These are phyloP conservation scores for Aspergillus olivimuriae DNA, from an alignment of 495 filamentous ascomycete genomes.

Conservation along the genomic window DNA sequence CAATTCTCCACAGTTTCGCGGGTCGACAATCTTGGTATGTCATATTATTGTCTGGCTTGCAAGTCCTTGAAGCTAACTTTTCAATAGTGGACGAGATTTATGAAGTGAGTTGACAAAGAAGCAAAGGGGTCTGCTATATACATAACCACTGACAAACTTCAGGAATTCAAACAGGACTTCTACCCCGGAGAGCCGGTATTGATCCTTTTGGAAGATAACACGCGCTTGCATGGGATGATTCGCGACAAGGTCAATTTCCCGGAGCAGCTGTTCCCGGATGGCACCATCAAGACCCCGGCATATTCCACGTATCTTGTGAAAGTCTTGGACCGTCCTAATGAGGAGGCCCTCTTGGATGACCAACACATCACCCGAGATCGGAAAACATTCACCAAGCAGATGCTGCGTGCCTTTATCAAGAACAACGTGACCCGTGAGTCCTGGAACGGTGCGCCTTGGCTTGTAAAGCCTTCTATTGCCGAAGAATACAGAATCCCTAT, in stretches of 20 bases:
- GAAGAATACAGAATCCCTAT: conserved; percentile 77
- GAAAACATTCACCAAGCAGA: conserved; percentile 91
- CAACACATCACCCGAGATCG: conserved; percentile 80
- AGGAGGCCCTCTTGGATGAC: conserved; percentile 75
- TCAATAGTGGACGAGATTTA: conserved; percentile 58
- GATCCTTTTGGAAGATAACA: conserved; percentile 62
- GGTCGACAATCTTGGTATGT: conserved; percentile 80
- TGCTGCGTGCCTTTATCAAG: conserved; percentile 89
- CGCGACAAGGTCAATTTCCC: conserved; percentile 81
- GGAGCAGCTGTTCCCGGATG: conserved; percentile 54
- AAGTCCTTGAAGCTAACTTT: conserved; percentile 16
- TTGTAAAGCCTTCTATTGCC: conserved; percentile 83
- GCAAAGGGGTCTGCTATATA: background rate
- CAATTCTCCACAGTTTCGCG: conserved; percentile 88
- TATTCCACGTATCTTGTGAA: conserved; percentile 79
- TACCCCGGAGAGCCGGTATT: conserved; percentile 87
- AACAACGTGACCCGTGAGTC: conserved; percentile 86
- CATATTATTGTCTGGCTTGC: background rate
- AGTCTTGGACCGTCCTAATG: conserved; percentile 57
- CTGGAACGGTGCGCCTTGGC: conserved; percentile 92
- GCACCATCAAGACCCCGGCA: conserved; percentile 53
- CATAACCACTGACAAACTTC: conserved; percentile 31
- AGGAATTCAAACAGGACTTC: conserved; percentile 91
- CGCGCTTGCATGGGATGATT: conserved; percentile 69
- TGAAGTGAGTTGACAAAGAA: conserved; percentile 41